These are phyloP conservation scores for Zhuliangozyma parablackwelliae DNA, from an alignment of 1,139 yeast genomes.

Conservation along the genomic window DNA sequence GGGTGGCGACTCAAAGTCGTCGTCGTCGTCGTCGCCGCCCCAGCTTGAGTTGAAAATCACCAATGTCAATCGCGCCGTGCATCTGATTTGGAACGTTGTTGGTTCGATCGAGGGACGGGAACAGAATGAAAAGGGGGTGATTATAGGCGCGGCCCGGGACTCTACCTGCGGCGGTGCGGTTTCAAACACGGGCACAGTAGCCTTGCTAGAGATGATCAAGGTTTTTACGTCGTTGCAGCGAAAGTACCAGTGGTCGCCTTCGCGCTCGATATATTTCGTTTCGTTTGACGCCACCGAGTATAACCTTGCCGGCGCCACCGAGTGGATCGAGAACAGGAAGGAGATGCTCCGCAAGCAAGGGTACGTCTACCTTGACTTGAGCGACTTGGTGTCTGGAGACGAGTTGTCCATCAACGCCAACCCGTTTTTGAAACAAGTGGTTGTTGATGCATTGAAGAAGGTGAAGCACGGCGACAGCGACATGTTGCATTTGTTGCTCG, in stretches of 20 bases:
- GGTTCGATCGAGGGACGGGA: conserved; percentile 81
- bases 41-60: conserved; percentile 36
- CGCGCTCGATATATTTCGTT: conserved; percentile 75
- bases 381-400: conserved; percentile 67
- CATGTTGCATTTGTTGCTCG: conserved; percentile 15
- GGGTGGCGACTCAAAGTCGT: conserved; percentile 18
- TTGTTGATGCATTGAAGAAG: conserved; percentile 36
- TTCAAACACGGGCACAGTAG: conserved; percentile 69
- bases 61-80: conserved; percentile 54
- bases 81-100: conserved; percentile 72
- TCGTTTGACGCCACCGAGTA: conserved; percentile 86
- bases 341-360: conserved; percentile 57
- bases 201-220: conserved; percentile 67
- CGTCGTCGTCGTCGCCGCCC: no score
- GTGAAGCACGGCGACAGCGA: conserved; percentile 24
- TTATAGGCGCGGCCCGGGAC: conserved; percentile 85
- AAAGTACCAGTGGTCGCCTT: conserved; percentile 74
- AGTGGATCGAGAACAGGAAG: conserved; percentile 62
- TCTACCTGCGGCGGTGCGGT: conserved; percentile 73
- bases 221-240: conserved; percentile 64
- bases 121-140: conserved; percentile 66
- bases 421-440: conserved; percentile 54
- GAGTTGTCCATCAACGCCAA: conserved; percentile 56
- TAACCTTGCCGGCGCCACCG: conserved; percentile 81
- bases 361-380: conserved; percentile 71